Conservation (phyloP, 176 grass and related monocot genomes). For the Triticum timopheevii region DNA sequence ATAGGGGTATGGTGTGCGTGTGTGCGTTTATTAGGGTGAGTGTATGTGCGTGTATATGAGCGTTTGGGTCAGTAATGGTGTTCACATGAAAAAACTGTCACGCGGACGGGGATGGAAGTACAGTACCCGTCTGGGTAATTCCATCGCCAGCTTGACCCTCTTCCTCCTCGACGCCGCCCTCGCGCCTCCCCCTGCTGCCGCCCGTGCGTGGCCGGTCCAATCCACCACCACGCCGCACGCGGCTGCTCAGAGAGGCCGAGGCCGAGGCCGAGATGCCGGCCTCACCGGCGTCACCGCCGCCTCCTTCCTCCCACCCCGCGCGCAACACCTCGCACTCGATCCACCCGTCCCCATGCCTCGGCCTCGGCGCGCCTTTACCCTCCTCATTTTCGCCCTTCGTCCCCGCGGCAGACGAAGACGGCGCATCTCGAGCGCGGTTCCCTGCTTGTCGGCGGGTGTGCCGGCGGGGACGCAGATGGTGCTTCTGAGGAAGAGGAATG, state of each 20-base stretch:
- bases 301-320: background rate
- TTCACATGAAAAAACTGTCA: no score
- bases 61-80: no score
- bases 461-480: slow-evolving; percentile 53
- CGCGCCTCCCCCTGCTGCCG: no score
- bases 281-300: background rate
- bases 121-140: no score
- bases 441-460: slow-evolving; percentile 27
- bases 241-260: background rate
- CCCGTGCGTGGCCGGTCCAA: background rate
- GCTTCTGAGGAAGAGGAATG: slow-evolving; percentile 26
- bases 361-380: background rate
- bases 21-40: no score
- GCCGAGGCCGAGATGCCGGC: slow-evolving; percentile 25
- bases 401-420: background rate
- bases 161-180: no score
- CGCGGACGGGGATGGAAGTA: no score
- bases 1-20: no score
- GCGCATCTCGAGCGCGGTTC: slow-evolving; percentile 20
- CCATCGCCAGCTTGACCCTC: no score
- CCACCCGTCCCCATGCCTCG: background rate
- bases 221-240: background rate
- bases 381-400: background rate
- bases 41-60: no score
- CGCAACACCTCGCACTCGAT: background rate